Evolutionary conservation across 352 stramenopile genomes (phyloP).

Genomic region (Peronosclerospora sorghi): DNA sequence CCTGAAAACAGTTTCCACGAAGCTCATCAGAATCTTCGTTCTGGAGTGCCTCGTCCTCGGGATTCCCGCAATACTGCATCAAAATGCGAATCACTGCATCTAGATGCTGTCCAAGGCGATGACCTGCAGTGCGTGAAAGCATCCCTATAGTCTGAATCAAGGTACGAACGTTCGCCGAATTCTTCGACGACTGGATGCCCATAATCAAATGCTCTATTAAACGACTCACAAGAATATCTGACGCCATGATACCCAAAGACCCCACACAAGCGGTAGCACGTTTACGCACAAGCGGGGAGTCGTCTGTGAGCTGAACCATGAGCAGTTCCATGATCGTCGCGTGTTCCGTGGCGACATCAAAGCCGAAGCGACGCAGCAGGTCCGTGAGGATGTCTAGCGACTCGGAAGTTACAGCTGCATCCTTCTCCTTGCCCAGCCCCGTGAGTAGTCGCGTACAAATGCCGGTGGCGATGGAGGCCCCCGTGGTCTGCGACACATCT

Average conservation of each 20-base stretch:
- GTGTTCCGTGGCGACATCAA: conserved; percentile 81
- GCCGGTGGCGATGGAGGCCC: conserved; percentile 66
- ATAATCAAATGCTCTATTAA: conserved; percentile 89
- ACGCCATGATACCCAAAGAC: conserved; percentile 91
- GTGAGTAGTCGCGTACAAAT: conserved; percentile 59
- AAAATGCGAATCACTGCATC: conserved; percentile 94
- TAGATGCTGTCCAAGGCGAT: conserved; percentile 92
- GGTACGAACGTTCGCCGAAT: conserved; percentile 78
- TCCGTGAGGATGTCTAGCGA: conserved; percentile 97
- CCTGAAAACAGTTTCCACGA: conserved; percentile 96
- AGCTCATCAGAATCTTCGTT: conserved; percentile 92
- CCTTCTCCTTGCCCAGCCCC: conserved; percentile 52
- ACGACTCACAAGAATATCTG: conserved; percentile 88
- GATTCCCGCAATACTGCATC: conserved; percentile 88
- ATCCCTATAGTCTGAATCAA: conserved; percentile 96
- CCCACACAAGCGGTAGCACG: conserved; percentile 91
- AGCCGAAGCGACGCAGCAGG: conserved; percentile 92
- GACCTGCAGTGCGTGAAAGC: conserved; percentile 91
- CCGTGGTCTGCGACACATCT: conserved; percentile 88
- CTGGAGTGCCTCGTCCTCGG: conserved; percentile 88
- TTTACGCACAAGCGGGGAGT: conserved; percentile 90
- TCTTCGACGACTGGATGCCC: conserved; percentile 74
- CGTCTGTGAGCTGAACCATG: conserved; percentile 72
- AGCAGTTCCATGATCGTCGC: conserved; percentile 84
- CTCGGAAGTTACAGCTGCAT: conserved; percentile 84